phyloP scores from a whole-genome alignment of 345 rosid species.

The Trapa bicornis region DNA sequence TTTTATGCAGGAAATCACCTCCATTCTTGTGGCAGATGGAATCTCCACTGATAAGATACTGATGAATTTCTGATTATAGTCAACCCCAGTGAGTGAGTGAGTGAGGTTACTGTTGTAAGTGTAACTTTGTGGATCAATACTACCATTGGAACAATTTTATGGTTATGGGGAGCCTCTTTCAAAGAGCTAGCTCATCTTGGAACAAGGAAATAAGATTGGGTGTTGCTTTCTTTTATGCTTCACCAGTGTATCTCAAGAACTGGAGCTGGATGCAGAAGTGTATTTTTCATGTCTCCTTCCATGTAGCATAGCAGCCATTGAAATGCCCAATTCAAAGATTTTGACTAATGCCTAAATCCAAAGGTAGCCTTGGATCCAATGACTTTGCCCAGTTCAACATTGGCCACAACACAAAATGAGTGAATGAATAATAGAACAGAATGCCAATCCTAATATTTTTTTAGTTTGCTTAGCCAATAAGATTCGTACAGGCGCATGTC shows the following conservation, averaged over 20 bases:
- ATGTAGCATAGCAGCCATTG: too few relatives aligned
- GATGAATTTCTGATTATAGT: conserved; percentile 59
- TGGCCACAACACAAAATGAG: too few relatives aligned
- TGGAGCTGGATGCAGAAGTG: neutral
- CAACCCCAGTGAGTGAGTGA: neutral
- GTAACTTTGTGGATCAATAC: neutral
- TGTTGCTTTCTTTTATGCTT: conserved; percentile 12
- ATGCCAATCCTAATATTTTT: too few relatives aligned
- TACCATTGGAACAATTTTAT: neutral
- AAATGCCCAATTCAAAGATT: too few relatives aligned
- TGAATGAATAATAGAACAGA: too few relatives aligned
- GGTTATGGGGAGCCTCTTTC: conserved; percentile 22
- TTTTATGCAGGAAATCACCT: conserved; percentile 68
- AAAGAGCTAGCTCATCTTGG: conserved; percentile 14
- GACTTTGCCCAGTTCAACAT: too few relatives aligned
- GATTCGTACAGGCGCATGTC: neutral
- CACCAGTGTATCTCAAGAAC: neutral
- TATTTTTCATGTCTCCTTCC: too few relatives aligned
- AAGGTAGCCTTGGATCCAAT: too few relatives aligned
- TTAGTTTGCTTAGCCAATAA: neutral
- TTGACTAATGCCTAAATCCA: too few relatives aligned
- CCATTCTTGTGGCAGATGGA: conserved; percentile 64
- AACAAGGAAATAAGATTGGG: conserved; percentile 17
- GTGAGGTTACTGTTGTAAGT: neutral
- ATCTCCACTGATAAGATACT: conserved; percentile 59